Percentiles rank a stretch among this genome's conserved stretches.
phyloP scores from a whole-genome alignment of 441 rosid species.

The Cnidoscolus chayamansa region DNA sequence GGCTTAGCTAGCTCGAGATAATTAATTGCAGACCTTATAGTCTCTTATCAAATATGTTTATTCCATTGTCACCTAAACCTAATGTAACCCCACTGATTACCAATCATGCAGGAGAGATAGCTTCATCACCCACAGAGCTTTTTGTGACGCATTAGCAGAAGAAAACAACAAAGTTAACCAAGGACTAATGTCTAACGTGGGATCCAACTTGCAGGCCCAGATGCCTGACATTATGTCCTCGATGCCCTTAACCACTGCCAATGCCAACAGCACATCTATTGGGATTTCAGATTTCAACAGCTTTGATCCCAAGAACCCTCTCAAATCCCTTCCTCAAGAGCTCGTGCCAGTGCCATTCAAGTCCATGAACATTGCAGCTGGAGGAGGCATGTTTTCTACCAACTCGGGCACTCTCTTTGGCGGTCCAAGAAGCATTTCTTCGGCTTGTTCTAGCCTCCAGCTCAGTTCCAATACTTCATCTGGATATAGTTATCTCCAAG shows the following conservation, averaged over 20 bases:
- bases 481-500: constrained; percentile 48
- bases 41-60: not conserved
- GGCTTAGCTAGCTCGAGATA: not conserved
- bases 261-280: constrained; percentile 21
- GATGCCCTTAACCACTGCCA: constrained; percentile 25
- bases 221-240: constrained; percentile 42
- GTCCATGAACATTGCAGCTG: constrained; percentile 41
- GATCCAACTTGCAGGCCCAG: constrained; percentile 37
- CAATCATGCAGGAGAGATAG: constrained; percentile 48
- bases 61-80: not conserved
- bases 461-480: constrained; percentile 50
- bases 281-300: constrained; percentile 42
- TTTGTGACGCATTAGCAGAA: constrained; percentile 59
- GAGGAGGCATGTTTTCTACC: constrained; percentile 55
- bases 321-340: constrained; percentile 51
- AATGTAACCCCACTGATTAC: not conserved
- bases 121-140: constrained; percentile 63
- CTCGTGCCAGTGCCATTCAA: constrained; percentile 53
- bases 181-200: constrained; percentile 35
- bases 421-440: constrained; percentile 39
- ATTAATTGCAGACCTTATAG: not conserved
- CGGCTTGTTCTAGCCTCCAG: constrained; percentile 53
- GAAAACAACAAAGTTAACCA: constrained; percentile 68
- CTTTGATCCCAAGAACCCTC: constrained; percentile 45
- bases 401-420: constrained; percentile 48